These are phyloP conservation scores for Talaromyces adpressus DNA, from an alignment of 495 filamentous ascomycete genomes.

Conservation along the genomic window DNA sequence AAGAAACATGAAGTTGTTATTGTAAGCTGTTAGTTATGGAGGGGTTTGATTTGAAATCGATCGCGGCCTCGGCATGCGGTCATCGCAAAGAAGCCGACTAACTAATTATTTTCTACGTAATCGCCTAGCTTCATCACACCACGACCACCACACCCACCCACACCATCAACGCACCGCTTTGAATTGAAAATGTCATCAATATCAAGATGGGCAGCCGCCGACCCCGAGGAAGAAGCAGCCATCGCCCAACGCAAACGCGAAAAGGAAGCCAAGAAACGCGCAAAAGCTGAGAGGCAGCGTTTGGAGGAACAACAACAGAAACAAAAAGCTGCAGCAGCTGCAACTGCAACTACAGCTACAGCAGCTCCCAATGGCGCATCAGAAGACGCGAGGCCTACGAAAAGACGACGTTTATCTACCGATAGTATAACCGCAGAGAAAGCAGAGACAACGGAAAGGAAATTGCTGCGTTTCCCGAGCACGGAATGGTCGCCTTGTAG, in stretches of 20 bases:
- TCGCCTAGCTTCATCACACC: background rate
- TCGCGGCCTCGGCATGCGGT: slow-evolving; percentile 7
- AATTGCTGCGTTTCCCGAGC: slow-evolving; percentile 62
- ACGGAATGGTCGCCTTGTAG: slow-evolving; percentile 66
- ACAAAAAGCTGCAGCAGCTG: slow-evolving; percentile 12
- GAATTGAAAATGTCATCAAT: slow-evolving; percentile 37
- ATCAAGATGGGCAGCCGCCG: slow-evolving; percentile 84
- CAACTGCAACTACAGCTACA: slow-evolving; percentile 14
- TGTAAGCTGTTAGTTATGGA: slow-evolving; percentile 10
- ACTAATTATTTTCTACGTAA: background rate
- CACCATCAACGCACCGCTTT: slow-evolving; percentile 43
- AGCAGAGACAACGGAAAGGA: slow-evolving; percentile 19
- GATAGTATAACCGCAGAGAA: slow-evolving; percentile 20
- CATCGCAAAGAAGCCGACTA: background rate
- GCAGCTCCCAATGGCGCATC: slow-evolving; percentile 8
- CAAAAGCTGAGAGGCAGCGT: slow-evolving; percentile 79
- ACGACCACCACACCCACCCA: background rate
- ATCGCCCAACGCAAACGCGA: slow-evolving; percentile 71
- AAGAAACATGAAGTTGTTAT: slow-evolving; percentile 1
- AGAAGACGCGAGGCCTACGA: slow-evolving; percentile 18
- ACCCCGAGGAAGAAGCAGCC: slow-evolving; percentile 58
- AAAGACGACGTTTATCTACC: slow-evolving; percentile 42
- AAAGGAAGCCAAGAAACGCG: slow-evolving; percentile 82
- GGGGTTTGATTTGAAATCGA: slow-evolving; percentile 31
- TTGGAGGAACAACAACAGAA: slow-evolving; percentile 15